Evolutionary conservation across 2,329 filamentous ascomycete species (phyloP), one percentile per base, ranked within the genome.

Genomic region (Aureobasidium sp.): DNA sequence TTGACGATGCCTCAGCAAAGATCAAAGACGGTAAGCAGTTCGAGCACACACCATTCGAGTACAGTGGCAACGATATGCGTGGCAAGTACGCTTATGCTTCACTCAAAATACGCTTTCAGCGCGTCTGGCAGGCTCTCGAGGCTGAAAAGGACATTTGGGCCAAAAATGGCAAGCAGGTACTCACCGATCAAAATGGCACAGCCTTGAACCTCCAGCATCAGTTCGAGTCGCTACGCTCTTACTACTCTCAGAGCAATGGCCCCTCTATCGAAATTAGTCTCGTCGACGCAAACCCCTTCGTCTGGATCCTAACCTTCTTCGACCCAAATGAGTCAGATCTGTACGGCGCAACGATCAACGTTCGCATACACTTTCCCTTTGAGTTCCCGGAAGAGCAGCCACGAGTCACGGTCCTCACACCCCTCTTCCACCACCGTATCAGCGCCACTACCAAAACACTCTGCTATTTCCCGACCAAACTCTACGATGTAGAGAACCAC

Each of bases 261-360:
- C 80, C 85, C 31, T 87, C 90, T 0, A 81, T 96, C 62, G 87
- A 91, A 67, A 77, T 97, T 41, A 84, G 86, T 62, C 78, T 97
- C 7, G 86, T 89, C 34, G 81, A 94, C 66, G 84, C 81, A 42
- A 97, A 97, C 69, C 92, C 93, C 0, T 97, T 97, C 70, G 81
- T 93, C 22, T 97, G 94, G 94, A 75, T 82, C 22, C 73, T 97
- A 64, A 94, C 90, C 1, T 92, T 96, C 72, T 95, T 97, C 71
- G 94, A 94, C 29, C 84, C 87, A 61, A 90, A 91, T 0, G 95
- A 94, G 88, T 96, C 91, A 6, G 91, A 96, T 67, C 83, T 97
- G 1, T 93, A 97, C 68, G 93, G 92, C 17, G 91, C 93, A 1
- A 83, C 97, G 64, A 93, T 97, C 77, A 85, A 84, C 64, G 87